Conservation (phyloP, 148 eudicot genomes). For the Oxyria digyna region DNA sequence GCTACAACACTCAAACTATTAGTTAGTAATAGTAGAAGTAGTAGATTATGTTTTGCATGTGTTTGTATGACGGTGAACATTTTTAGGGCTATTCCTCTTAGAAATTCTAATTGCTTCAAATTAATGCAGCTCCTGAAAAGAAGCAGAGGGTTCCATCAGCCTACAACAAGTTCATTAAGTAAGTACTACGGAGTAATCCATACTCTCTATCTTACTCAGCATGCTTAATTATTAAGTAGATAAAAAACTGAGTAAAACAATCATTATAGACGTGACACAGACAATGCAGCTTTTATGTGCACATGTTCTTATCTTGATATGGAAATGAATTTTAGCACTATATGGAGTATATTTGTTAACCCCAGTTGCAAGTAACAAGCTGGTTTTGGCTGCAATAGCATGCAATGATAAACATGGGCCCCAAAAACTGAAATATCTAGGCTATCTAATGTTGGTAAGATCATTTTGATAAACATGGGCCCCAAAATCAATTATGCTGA, state of each 20-base stretch:
- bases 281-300: not conserved
- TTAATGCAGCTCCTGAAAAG: slow-evolving; percentile 71
- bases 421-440: too few relatives aligned
- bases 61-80: too few relatives aligned
- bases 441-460: too few relatives aligned
- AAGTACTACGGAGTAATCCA: slow-evolving; percentile 23
- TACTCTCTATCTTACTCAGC: not conserved
- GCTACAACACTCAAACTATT: too few relatives aligned
- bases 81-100: too few relatives aligned
- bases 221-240: not conserved
- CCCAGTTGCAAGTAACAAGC: too few relatives aligned
- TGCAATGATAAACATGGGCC: too few relatives aligned
- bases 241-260: not conserved
- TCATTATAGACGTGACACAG: not conserved
- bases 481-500: slow-evolving; percentile 54
- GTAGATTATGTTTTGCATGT: too few relatives aligned
- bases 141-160: slow-evolving; percentile 88
- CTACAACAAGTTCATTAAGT: slow-evolving; percentile 79
- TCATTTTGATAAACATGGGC: too few relatives aligned
- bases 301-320: slow-evolving; percentile 5
- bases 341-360: not conserved
- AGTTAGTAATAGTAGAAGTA: too few relatives aligned
- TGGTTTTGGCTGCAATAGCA: too few relatives aligned
- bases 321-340: not conserved
- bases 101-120: too few relatives aligned